Evolutionary conservation across 2,329 filamentous ascomycete genomes (phyloP).

Genomic region (Botryotinia narcissicola): DNA sequence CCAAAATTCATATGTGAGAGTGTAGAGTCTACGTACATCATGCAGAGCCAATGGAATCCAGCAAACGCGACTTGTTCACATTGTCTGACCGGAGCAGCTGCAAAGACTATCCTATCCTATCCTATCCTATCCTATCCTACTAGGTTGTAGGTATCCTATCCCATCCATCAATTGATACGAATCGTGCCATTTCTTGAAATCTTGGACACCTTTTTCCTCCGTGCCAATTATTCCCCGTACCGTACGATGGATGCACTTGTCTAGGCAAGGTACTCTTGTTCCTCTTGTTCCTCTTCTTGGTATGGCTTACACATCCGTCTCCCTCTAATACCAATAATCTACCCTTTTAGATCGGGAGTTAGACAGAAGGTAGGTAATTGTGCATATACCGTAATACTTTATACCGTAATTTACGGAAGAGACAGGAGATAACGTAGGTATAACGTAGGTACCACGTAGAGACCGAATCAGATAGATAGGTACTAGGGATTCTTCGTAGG

Average conservation of each 20-base stretch:
- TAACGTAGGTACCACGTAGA: not conserved
- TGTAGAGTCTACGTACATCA: not conserved
- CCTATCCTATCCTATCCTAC: too few relatives aligned
- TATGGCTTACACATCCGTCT: not conserved
- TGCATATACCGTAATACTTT: not conserved
- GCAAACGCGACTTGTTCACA: not conserved
- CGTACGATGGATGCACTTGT: not conserved
- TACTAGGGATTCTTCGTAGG: too few relatives aligned
- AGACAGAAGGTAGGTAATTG: not conserved
- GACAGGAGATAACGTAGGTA: not conserved
- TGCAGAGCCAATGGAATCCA: not conserved
- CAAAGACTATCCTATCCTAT: not conserved
- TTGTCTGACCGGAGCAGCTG: not conserved
- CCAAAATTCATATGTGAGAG: not conserved
- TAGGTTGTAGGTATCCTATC: not conserved
- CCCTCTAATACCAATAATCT: not conserved
- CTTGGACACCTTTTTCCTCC: not conserved
- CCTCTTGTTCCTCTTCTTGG: not conserved
- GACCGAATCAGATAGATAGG: too few relatives aligned
- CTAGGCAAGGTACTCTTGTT: not conserved
- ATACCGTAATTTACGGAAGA: not conserved
- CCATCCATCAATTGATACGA: not conserved
- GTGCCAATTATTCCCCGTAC: not conserved
- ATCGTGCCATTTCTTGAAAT: slow-evolving; percentile 3
- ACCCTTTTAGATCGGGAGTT: not conserved